Percentiles rank a stretch among this genome's conserved stretches.
Conservation (phyloP, 495 filamentous ascomycete genomes). For the Penicillium desertorum region DNA sequence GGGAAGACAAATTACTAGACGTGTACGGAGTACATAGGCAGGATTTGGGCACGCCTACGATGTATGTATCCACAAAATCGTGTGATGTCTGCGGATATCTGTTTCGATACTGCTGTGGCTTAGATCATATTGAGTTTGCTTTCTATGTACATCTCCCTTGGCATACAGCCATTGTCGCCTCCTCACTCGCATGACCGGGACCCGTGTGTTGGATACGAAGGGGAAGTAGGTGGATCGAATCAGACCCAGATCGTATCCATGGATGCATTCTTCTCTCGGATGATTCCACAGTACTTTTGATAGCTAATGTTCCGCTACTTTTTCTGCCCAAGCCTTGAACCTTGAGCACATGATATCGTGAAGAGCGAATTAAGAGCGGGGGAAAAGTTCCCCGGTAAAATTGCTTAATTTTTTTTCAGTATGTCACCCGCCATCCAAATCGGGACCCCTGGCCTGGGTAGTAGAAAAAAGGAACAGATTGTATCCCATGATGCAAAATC, state of each 20-base stretch:
- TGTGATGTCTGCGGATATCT: not conserved
- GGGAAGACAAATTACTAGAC: not conserved
- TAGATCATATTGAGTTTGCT: not conserved
- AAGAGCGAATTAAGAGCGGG: not conserved
- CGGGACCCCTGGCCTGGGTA: slow-evolving; percentile 21
- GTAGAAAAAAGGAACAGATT: slow-evolving; percentile 15
- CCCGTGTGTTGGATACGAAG: not conserved
- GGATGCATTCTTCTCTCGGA: not conserved
- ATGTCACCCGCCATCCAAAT: slow-evolving; percentile 20
- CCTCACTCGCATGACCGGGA: not conserved
- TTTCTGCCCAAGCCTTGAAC: not conserved
- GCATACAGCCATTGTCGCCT: not conserved
- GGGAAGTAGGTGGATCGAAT: not conserved
- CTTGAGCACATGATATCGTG: not conserved
- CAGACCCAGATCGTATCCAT: not conserved
- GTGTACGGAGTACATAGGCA: not conserved
- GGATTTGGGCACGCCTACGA: not conserved
- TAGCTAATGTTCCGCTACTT: not conserved
- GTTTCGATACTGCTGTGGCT: not conserved
- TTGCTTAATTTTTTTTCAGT: slow-evolving; percentile 17
- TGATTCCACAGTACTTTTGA: not conserved
- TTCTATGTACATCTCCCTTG: not conserved
- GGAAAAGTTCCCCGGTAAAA: slow-evolving; percentile 1
- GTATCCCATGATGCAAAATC: slow-evolving; percentile 29
- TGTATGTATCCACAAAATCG: not conserved